These are phyloP conservation scores for Trichosanthes cucumerina DNA, from an alignment of 306 rosid genomes.

Conservation along the genomic window DNA sequence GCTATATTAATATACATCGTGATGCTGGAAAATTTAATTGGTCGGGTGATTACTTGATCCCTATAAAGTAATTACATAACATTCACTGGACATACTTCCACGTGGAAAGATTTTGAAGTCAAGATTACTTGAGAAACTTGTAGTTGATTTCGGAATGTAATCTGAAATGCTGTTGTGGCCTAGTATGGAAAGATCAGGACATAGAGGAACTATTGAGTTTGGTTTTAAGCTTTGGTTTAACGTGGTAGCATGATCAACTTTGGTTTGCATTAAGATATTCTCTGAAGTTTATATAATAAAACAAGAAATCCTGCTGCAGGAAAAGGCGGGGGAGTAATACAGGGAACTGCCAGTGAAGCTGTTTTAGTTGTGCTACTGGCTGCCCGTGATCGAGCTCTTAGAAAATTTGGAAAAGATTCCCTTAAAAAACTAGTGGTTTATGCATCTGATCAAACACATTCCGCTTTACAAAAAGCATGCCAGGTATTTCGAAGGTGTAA, in stretches of 20 bases:
- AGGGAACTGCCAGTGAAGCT: conserved; percentile 98
- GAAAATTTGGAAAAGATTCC: conserved; percentile 40
- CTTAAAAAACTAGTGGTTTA: conserved; percentile 73
- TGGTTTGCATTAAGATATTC: not conserved
- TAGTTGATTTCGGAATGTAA: not conserved
- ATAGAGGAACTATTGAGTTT: not conserved
- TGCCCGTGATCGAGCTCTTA: conserved; percentile 67
- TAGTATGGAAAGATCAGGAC: not conserved
- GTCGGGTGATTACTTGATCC: not conserved
- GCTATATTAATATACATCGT: not conserved
- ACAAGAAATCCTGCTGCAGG: conserved; percentile 40
- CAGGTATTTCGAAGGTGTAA: conserved; percentile 46
- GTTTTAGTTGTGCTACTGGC: conserved; percentile 80
- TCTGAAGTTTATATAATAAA: conserved; percentile 14
- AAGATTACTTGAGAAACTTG: not conserved
- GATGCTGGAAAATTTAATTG: not conserved
- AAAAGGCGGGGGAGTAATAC: conserved; percentile 90
- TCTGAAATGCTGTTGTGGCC: not conserved
- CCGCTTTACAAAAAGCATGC: conserved; percentile 70
- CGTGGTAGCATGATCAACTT: not conserved
- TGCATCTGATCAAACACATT: conserved; percentile 88
- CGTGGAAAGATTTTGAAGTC: not conserved
- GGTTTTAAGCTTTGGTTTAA: not conserved
- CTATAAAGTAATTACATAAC: not conserved
- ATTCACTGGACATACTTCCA: not conserved